Percentiles rank a stretch among this genome's conserved stretches.
These are phyloP conservation scores for Lasiodiplodia sp. DNA, from an alignment of 2,329 filamentous ascomycete species.

Conservation along the genomic window DNA sequence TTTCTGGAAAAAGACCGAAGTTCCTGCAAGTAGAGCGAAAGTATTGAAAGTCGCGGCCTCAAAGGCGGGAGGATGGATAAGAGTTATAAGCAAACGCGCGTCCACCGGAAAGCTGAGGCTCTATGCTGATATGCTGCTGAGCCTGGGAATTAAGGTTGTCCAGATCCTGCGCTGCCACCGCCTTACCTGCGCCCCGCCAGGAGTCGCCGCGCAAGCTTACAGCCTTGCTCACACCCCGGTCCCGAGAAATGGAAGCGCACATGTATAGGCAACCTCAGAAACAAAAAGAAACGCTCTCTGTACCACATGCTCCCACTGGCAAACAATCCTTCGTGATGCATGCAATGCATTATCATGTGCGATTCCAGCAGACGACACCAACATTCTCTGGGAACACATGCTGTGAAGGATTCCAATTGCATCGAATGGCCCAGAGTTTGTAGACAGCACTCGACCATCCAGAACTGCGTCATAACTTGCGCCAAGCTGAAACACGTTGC, in stretches of 20 bases:
- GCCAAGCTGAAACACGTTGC: background rate
- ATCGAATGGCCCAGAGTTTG: too few species aligned
- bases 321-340: background rate
- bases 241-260: background rate
- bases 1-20: background rate
- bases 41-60: background rate
- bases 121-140: background rate
- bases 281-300: background rate
- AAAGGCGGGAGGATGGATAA: background rate
- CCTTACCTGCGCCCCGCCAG: background rate
- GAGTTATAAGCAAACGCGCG: background rate
- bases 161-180: background rate
- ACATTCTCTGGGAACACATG: background rate
- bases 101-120: background rate
- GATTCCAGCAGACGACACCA: background rate
- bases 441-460: too few species aligned
- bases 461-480: background rate
- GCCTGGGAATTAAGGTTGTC: background rate
- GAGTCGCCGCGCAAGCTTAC: background rate
- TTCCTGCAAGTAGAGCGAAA: background rate
- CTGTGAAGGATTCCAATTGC: too few species aligned
- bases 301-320: background rate
- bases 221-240: background rate
- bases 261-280: background rate
- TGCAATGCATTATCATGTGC: background rate